Evolutionary conservation across 352 stramenopile genomes (phyloP).

Genomic region (Globisporangium iwayamae): DNA sequence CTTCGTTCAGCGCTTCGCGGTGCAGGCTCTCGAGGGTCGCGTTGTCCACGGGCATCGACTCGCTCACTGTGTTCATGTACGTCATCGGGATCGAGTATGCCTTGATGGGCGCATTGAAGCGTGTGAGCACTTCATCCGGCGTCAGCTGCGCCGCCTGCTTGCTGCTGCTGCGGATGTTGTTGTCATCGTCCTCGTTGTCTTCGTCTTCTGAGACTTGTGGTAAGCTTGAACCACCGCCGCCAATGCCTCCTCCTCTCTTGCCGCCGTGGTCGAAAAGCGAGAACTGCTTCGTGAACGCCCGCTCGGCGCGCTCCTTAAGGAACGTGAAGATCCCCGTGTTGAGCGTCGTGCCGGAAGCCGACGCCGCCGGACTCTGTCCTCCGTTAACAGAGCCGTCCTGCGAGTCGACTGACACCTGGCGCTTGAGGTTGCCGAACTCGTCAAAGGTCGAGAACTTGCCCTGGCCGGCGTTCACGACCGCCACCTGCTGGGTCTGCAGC

Average conservation of each 20-base stretch:
- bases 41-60: slow-evolving; percentile 56
- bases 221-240: slow-evolving; percentile 25
- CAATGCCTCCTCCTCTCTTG: slow-evolving; percentile 2
- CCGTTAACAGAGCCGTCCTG: neutral
- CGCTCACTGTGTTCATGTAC: slow-evolving; percentile 46
- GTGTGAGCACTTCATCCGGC: slow-evolving; percentile 45
- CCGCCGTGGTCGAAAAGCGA: slow-evolving; percentile 36
- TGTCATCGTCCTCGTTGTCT: slow-evolving; percentile 27
- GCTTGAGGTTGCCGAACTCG: slow-evolving; percentile 80
- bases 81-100: slow-evolving; percentile 50
- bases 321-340: slow-evolving; percentile 77
- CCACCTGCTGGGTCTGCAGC: slow-evolving; percentile 41
- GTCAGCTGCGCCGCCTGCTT: slow-evolving; percentile 20
- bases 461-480: slow-evolving; percentile 55
- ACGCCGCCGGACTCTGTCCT: slow-evolving; percentile 5
- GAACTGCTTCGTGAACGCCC: slow-evolving; percentile 67
- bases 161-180: neutral
- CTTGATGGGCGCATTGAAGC: slow-evolving; percentile 46
- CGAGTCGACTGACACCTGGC: slow-evolving; percentile 24
- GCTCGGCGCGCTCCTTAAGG: slow-evolving; percentile 63
- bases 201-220: slow-evolving; percentile 46
- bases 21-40: slow-evolving; percentile 43
- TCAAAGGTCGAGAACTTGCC: slow-evolving; percentile 69
- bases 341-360: slow-evolving; percentile 19
- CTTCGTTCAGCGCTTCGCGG: slow-evolving; percentile 39